These are phyloP conservation scores for Oemleria cerasiformis DNA, from an alignment of 306 rosid genomes.

Conservation along the genomic window DNA sequence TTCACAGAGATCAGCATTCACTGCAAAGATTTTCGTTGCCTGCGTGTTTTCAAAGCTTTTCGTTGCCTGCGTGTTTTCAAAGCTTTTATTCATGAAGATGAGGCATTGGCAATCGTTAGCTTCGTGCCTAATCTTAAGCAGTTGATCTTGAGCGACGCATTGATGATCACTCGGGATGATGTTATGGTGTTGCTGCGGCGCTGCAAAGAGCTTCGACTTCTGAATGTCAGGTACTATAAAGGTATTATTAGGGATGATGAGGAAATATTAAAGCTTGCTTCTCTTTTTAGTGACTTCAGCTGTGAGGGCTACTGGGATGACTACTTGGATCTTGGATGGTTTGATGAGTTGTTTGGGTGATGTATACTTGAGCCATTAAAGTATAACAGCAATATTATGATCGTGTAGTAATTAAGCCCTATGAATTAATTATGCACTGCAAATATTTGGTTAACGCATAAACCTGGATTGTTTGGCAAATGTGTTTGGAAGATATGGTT, in stretches of 20 bases:
- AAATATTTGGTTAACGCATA: too few species aligned
- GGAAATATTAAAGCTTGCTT: conserved; percentile 10
- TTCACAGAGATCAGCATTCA: neutral
- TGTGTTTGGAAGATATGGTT: too few species aligned
- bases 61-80: neutral
- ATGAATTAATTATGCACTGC: too few species aligned
- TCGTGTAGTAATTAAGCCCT: too few species aligned
- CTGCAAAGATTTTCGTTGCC: neutral
- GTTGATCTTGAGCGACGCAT: neutral
- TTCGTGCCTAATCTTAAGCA: conserved; percentile 6
- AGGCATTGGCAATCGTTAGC: neutral
- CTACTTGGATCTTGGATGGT: too few species aligned
- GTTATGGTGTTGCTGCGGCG: neutral
- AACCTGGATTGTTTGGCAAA: too few species aligned
- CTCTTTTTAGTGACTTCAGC: neutral
- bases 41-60: neutral
- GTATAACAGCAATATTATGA: too few species aligned
- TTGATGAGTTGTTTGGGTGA: too few species aligned
- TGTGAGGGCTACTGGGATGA: too few species aligned
- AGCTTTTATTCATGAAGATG: neutral
- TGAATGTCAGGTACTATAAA: neutral
- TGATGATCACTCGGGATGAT: neutral
- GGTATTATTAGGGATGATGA: neutral
- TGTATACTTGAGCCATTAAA: too few species aligned
- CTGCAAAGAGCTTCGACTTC: neutral